A percentile compares a stretch with the other conserved stretches of the same genome.
Conservation (phyloP, 1,284 basidiomycete species). For the Boletus semigastroideus region DNA sequence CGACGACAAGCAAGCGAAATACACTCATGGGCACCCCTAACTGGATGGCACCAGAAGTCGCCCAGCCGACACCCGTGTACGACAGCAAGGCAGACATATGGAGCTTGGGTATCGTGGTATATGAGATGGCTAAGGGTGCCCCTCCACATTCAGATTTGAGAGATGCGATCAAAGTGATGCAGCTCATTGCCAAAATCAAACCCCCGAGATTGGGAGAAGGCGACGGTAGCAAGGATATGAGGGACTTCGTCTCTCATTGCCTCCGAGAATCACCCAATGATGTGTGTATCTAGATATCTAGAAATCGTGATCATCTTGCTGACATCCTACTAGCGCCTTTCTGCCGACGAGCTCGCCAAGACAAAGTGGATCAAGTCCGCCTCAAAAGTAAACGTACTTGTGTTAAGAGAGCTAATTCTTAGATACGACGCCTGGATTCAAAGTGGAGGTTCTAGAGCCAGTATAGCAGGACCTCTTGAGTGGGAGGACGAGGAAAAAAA, state of each 20-base stretch:
- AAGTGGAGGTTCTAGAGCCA: conserved; percentile 77
- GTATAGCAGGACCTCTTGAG: conserved; percentile 70
- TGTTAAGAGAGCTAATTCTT: conserved; percentile 83
- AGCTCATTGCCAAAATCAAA: conserved; percentile 86
- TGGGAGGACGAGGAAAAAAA: conserved; percentile 68
- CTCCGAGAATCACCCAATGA: conserved; percentile 82
- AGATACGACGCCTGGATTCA: conserved; percentile 79
- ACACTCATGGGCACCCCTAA: conserved; percentile 96
- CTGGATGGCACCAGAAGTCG: conserved; percentile 99
- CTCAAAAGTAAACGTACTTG: conserved; percentile 66
- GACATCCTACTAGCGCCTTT: conserved; percentile 60
- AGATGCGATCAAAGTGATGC: conserved; percentile 86
- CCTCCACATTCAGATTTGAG: conserved; percentile 84
- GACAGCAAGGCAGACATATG: conserved; percentile 97
- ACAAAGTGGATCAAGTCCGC: conserved; percentile 91
- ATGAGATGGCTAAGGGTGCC: conserved; percentile 93
- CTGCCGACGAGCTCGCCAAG: conserved; percentile 88
- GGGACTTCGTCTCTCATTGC: conserved; percentile 87
- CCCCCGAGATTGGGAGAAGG: conserved; percentile 80
- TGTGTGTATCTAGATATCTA: conserved; percentile 46
- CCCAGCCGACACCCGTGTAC: conserved; percentile 84
- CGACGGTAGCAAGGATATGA: conserved; percentile 81
- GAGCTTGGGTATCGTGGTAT: conserved; percentile 94
- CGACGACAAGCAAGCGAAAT: conserved; percentile 85
- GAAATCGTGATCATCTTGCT: background rate